phyloP scores from a whole-genome alignment of 345 rosid genomes.

The Syzygium aqueum region DNA sequence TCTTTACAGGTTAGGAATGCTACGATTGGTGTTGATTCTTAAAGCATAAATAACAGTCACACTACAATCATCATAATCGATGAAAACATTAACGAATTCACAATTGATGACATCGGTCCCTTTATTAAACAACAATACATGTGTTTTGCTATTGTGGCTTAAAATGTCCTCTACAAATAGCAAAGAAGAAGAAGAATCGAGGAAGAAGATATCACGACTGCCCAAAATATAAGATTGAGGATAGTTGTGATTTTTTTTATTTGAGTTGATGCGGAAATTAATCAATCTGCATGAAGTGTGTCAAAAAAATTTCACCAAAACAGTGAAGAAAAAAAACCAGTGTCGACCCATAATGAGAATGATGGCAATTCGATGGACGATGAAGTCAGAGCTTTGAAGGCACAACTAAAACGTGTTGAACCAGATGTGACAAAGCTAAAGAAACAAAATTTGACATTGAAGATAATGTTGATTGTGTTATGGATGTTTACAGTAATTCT shows the following conservation, averaged over 20 bases:
- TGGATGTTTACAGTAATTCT: no score
- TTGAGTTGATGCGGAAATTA: neutral
- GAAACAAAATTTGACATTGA: no score
- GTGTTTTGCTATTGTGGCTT: neutral
- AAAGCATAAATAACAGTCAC: no score
- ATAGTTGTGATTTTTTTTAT: no score
- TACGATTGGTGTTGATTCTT: fast-evolving
- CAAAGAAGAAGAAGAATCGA: no score
- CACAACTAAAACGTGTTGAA: neutral
- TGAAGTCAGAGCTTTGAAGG: no score
- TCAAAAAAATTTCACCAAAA: fast-evolving
- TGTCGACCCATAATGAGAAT: neutral
- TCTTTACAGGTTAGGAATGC: neutral
- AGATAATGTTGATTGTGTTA: no score
- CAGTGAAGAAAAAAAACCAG: neutral
- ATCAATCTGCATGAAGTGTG: fast-evolving
- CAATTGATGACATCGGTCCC: neutral
- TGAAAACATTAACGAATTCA: neutral
- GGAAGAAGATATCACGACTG: neutral
- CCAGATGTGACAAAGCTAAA: neutral
- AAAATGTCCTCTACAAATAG: no score
- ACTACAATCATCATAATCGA: no score
- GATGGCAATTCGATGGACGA: no score
- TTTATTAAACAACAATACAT: neutral
- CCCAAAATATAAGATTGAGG: no score